Base-by-base conservation (phyloP, 1,284 basidiomycete species). In the Wallemia mellicola region DNA sequence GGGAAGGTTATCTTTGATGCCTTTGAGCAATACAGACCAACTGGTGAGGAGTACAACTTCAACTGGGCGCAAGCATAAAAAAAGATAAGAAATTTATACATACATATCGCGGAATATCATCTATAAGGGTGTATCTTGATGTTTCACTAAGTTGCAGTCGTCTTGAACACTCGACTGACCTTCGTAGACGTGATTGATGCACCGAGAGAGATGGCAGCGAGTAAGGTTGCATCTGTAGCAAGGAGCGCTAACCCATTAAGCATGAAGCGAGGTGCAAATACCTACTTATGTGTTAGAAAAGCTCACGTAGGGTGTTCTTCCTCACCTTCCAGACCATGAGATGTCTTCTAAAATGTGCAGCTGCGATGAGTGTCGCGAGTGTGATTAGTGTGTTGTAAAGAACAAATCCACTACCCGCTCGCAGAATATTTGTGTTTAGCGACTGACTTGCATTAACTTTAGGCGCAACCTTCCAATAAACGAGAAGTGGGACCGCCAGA, bases 201-300 rank as follows among this genome's bases (percentile, higher is more conserved):
- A 0, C 71, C 71, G 15, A 71, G 60, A 0, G 62, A 65, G 7
- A 74, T 61, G 0, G 68, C 73, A 24, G 74, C 24, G 9, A 75
- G 58, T 11, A 73, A 60, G 2, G 68, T 68, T 1, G 74, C 15
- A 64, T 77, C 75, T 2, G 74, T 70, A 0, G 70, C 63, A 3
- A 77, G 60, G 27, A 74, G 63, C 15, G 67, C 68, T 2, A 73
- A 67, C 0, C 76, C 83, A 0, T 78, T 82, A 17, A 79, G 68
- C 81, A 95, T 91, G 68, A 91, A 92, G 61, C 91, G 73, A 59
- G 94, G 94, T 27, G 89, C 89, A 68, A 96, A 98, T 2, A 95
- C 82, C 71, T 96, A 96, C 88, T n/a, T n/a, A n/a, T n/a, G n/a
- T n/a, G n/a, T n/a, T n/a, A n/a, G 92, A 99, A 32, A 96, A 14